Conservation (phyloP, 2,329 filamentous ascomycete species). For the Colletotrichum abscissum region DNA sequence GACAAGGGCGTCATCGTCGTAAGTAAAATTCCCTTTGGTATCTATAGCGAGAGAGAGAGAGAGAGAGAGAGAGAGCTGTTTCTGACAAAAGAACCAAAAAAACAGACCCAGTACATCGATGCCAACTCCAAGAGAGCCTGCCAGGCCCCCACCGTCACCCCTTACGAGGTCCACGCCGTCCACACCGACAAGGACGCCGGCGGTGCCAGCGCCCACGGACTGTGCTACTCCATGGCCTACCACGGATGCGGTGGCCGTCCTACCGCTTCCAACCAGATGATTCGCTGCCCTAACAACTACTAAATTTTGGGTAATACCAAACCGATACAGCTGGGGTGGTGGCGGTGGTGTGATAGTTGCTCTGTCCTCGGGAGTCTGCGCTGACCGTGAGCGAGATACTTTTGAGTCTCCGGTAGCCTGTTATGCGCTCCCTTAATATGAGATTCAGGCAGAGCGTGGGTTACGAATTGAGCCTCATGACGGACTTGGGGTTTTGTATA, state of each 20-base stretch:
- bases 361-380: neutral
- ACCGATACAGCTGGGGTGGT: neutral
- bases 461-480: neutral
- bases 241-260: neutral
- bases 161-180: constrained; percentile 1
- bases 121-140: constrained; percentile 9
- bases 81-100: neutral
- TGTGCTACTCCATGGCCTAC: constrained; percentile 16
- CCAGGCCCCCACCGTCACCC: neutral
- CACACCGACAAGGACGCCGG: neutral
- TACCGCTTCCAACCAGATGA: neutral
- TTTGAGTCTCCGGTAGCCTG: neutral
- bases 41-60: neutral
- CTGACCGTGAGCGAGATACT: neutral
- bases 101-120: constrained; percentile 8
- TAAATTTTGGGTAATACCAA: neutral
- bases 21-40: neutral
- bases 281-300: constrained; percentile 12
- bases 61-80: neutral
- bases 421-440: neutral
- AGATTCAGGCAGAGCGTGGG: neutral
- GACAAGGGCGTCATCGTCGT: constrained; percentile 15
- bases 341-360: neutral
- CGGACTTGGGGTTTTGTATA: neutral
- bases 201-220: neutral